Evolutionary conservation across 192 early-diverging fungal species (phyloP).

Genomic region (Entrophospora sp.): DNA sequence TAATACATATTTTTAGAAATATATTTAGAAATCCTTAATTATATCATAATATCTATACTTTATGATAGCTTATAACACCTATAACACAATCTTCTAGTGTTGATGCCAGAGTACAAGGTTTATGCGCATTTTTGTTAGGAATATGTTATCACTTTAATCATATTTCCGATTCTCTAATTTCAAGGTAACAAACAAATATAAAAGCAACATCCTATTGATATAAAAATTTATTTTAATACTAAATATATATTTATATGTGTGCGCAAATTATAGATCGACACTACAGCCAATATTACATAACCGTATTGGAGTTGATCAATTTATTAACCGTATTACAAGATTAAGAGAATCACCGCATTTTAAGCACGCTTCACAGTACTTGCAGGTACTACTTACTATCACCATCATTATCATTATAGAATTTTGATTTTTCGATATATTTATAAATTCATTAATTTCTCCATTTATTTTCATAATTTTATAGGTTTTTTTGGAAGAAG

Average conservation of each 20-base stretch:
- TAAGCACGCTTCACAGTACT: slow-evolving; percentile 59
- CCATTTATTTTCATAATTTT: background rate
- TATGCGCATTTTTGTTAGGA: slow-evolving; percentile 79
- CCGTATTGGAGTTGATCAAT: slow-evolving; percentile 82
- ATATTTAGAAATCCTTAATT: background rate
- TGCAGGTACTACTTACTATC: slow-evolving; percentile 38
- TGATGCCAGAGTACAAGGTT: slow-evolving; percentile 81
- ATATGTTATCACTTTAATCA: slow-evolving; percentile 85
- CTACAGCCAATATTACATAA: slow-evolving; percentile 78
- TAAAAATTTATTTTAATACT: background rate
- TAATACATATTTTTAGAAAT: background rate
- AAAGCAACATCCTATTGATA: background rate
- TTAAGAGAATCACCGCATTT: slow-evolving; percentile 77
- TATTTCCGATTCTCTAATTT: slow-evolving; percentile 66
- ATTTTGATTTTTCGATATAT: background rate
- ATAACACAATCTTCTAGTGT: slow-evolving; percentile 80
- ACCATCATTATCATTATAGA: too few relatives aligned
- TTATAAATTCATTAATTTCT: background rate
- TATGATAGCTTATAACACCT: slow-evolving; percentile 72
- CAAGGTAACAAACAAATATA: slow-evolving; percentile 28
- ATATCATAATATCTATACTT: background rate
- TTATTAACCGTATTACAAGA: slow-evolving; percentile 71
- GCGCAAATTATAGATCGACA: slow-evolving; percentile 44
- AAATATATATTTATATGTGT: background rate
- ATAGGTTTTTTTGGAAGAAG: slow-evolving; percentile 51